Evolutionary conservation across 1,139 yeast species (phyloP), one percentile per base, ranked within the genome.

Genomic region (Candida sanyaensis): DNA sequence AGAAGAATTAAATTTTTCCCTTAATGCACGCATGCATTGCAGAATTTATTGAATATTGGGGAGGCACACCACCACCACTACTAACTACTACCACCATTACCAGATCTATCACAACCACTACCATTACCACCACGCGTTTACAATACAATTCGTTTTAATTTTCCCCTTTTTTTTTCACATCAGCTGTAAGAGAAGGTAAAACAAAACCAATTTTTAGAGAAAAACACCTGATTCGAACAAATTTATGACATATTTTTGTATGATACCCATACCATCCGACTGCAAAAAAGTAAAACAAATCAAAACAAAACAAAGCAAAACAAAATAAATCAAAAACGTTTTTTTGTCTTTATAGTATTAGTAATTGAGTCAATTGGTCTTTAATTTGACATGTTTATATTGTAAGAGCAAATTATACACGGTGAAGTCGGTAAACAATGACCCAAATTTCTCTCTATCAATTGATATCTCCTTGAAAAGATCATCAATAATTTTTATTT

Each of bases 61-160:
- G 21, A 17, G 21, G 27, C 39, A 30, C 38, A 37, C 44, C 47
- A 41, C 47, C 44, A 36, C 38, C 39, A 31, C 13, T 8, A 31
- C 4, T 6, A 31, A n/a, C n/a, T n/a, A n/a, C n/a, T n/a, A n/a
- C n/a, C n/a, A n/a, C n/a, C 7, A 10, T 6, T 6, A 31, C 3
- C 10, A 31, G n/a, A 31, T n/a, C n/a, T n/a, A n/a, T n/a, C n/a
- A n/a, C n/a, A n/a, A 31, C 13, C 33, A 31, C 33, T 17, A 17
- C 21, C 21, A 17, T 17, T 17, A 17, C 21, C 21, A 17, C 21
- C 21, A 17, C 21, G 21, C 21, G 3, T 17, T 17, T 17, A 17
- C 21, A 2, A 17, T 17, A 17, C 21, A 17, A 2, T 17, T 17
- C 21, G 21, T 17, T 17, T 17, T 3, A 17, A 17, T 17, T 17